Conservation (phyloP, 2,329 filamentous ascomycete genomes). For the Colletotrichum ledebouriae region DNA sequence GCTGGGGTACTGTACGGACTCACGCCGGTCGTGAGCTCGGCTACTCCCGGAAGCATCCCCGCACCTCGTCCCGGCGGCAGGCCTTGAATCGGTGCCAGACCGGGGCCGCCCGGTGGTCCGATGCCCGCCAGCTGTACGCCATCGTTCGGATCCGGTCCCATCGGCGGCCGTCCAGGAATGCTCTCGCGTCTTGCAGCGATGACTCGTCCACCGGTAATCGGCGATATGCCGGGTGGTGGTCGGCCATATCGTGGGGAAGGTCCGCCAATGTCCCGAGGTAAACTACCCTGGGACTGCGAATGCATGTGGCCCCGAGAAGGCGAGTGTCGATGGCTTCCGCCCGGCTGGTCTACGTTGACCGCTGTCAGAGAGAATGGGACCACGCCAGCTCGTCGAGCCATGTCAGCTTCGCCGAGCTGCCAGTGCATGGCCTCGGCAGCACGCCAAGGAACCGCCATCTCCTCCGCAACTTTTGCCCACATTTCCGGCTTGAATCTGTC, state of each 20-base stretch:
- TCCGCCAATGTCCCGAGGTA: slow-evolving; percentile 58
- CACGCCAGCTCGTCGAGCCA: slow-evolving; percentile 92
- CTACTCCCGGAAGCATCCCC: slow-evolving; percentile 69
- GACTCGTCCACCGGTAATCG: slow-evolving; percentile 52
- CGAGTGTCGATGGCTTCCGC: slow-evolving; percentile 36
- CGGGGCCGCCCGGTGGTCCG: slow-evolving; percentile 53
- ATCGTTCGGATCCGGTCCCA: slow-evolving; percentile 51
- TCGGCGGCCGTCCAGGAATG: slow-evolving; percentile 50
- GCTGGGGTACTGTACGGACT: slow-evolving; percentile 72
- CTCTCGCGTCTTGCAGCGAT: slow-evolving; percentile 59
- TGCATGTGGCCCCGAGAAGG: slow-evolving; percentile 52
- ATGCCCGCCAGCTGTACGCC: slow-evolving; percentile 50
- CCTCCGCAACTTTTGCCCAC: slow-evolving; percentile 96
- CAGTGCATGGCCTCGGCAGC: slow-evolving; percentile 98
- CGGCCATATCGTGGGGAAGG: slow-evolving; percentile 61
- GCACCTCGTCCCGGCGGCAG: slow-evolving; percentile 55
- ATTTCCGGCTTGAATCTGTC: slow-evolving; percentile 94
- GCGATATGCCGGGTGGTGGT: slow-evolving; percentile 48
- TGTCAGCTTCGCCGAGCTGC: slow-evolving; percentile 93
- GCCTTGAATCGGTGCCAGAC: slow-evolving; percentile 67
- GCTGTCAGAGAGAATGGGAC: slow-evolving; percentile 81
- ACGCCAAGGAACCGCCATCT: slow-evolving; percentile 95
- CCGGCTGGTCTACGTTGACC: slow-evolving; percentile 59
- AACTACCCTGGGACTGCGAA: slow-evolving; percentile 61
- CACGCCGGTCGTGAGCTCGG: slow-evolving; percentile 74